Evolutionary conservation across 305 asterid species (phyloP).

Genomic region (Andrographis paniculata): DNA sequence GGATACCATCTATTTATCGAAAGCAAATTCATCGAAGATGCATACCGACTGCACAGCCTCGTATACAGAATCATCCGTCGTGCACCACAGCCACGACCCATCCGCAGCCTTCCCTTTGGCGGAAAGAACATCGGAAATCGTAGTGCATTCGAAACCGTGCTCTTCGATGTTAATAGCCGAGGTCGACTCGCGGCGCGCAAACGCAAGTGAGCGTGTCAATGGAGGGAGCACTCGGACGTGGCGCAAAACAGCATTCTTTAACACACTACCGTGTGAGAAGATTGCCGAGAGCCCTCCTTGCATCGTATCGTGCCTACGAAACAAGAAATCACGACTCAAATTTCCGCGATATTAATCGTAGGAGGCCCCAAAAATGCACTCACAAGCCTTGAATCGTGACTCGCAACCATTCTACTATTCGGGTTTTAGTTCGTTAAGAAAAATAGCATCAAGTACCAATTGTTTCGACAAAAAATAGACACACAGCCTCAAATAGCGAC

Average conservation of each 20-base stretch:
- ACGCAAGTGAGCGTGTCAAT: conserved; percentile 30
- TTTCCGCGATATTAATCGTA: neutral
- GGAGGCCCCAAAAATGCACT: neutral
- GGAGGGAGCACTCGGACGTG: conserved; percentile 55
- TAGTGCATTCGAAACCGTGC: conserved; percentile 94
- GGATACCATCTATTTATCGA: neutral
- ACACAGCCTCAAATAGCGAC: too few species aligned
- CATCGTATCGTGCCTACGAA: conserved; percentile 57
- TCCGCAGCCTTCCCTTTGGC: conserved; percentile 75
- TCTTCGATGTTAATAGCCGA: conserved; percentile 82
- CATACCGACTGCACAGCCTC: conserved; percentile 89
- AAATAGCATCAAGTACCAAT: too few species aligned
- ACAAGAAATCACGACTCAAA: neutral
- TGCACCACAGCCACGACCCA: conserved; percentile 99
- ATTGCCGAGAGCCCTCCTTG: conserved; percentile 75
- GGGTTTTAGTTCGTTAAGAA: too few species aligned
- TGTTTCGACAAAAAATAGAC: too few species aligned
- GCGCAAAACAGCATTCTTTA: conserved; percentile 57
- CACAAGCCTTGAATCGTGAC: too few species aligned
- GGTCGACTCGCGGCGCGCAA: conserved; percentile 54
- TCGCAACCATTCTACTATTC: too few species aligned
- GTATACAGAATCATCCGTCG: conserved; percentile 75
- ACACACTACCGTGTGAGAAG: conserved; percentile 46
- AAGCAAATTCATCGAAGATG: conserved; percentile 13
- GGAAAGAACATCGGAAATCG: conserved; percentile 57